Conservation (phyloP, 176 grass and related monocot species). For the Aegilops longissima region DNA sequence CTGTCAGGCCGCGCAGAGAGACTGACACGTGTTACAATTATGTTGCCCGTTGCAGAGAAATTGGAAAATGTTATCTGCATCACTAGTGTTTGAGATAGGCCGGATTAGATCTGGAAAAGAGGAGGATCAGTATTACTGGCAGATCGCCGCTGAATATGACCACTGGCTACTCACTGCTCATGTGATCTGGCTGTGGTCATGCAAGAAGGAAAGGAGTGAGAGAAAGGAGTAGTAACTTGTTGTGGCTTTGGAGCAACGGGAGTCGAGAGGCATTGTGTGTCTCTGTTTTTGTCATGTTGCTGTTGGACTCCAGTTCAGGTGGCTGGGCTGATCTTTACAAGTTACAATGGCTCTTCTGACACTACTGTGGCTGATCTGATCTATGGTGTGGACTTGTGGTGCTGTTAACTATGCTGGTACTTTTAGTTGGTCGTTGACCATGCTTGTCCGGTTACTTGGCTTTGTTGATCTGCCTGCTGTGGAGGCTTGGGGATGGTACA, state of each 20-base stretch:
- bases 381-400: neutral
- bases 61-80: neutral
- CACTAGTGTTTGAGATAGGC: neutral
- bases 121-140: neutral
- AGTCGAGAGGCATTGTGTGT: no score
- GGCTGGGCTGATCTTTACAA: neutral
- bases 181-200: neutral
- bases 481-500: conserved; percentile 1
- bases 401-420: neutral
- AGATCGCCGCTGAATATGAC: neutral
- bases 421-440: neutral
- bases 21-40: neutral
- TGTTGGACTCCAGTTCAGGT: neutral
- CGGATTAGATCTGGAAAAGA: neutral
- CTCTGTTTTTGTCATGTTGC: neutral
- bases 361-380: neutral
- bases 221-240: neutral
- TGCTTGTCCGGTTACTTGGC: neutral
- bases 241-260: neutral
- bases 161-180: neutral
- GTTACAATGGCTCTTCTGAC: neutral
- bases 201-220: neutral
- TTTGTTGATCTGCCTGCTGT: neutral
- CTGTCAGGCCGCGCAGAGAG: neutral
- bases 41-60: neutral